Evolutionary conservation across 257 asterid species (phyloP).

Genomic region (Penstemon newberryi): DNA sequence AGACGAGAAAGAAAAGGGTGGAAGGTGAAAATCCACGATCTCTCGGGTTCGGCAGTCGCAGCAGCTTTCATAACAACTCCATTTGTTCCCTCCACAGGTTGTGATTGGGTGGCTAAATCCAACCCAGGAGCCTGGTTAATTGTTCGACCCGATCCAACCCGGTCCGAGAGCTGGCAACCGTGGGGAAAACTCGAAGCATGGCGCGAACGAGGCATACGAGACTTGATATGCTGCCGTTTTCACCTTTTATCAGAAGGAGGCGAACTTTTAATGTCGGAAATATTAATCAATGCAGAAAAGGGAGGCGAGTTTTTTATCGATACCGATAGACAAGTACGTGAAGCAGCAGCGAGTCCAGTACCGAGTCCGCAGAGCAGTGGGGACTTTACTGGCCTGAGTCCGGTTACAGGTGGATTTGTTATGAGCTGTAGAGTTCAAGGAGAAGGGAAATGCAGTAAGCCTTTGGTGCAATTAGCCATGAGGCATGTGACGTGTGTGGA

Average conservation of each 20-base stretch:
- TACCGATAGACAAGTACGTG: constrained; percentile 59
- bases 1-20: constrained; percentile 93
- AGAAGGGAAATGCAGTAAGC: constrained; percentile 84
- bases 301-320: constrained; percentile 92
- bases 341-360: constrained; percentile 50
- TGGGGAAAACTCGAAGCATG: constrained; percentile 99
- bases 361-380: constrained; percentile 93
- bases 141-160: constrained; percentile 74
- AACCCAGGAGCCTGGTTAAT: constrained; percentile 98
- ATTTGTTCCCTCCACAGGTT: constrained; percentile 87
- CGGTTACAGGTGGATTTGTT: constrained; percentile 72
- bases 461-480: constrained; percentile 83
- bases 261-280: constrained; percentile 73
- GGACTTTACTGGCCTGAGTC: constrained; percentile 64
- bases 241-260: constrained; percentile 74
- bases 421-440: constrained; percentile 91
- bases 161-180: constrained; percentile 90
- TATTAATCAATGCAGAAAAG: constrained; percentile 68
- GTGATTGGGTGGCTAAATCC: constrained; percentile 96
- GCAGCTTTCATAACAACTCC: constrained; percentile 98
- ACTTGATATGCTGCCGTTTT: constrained; percentile 78
- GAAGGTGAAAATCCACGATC: constrained; percentile 93
- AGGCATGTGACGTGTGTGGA: constrained; percentile 86
- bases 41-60: constrained; percentile 93
- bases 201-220: constrained; percentile 83